phyloP scores from a whole-genome alignment of 176 grass and related monocot species.

The barley (Hordeum vulgare) region MorexV3_pseudomolecules_assembly NC_058522.1:563782249-563782748 shows the following conservation, averaged over 20 bases:
- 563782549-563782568: not conserved
- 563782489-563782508: not conserved
- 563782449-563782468: not conserved
- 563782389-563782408: not conserved
- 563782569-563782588: too few relatives aligned
- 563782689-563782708: constrained; percentile 13
- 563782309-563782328: not conserved
- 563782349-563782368: not conserved
- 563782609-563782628: too few relatives aligned
- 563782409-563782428: not conserved
- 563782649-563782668: not conserved
- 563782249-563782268: not conserved
- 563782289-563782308: not conserved
- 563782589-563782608: not conserved
- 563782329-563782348: not conserved
- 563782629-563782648: too few relatives aligned
- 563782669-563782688: not conserved
- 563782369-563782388: not conserved
- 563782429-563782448: not conserved
- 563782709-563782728: not conserved
- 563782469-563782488: not conserved
- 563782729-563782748: not conserved
- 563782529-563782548: too few relatives aligned
- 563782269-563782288: not conserved
- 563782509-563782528: not conserved